Conservation (phyloP, 2,329 filamentous ascomycete species). For the Ophiocordyceps camponoti-rufipedis region DNA sequence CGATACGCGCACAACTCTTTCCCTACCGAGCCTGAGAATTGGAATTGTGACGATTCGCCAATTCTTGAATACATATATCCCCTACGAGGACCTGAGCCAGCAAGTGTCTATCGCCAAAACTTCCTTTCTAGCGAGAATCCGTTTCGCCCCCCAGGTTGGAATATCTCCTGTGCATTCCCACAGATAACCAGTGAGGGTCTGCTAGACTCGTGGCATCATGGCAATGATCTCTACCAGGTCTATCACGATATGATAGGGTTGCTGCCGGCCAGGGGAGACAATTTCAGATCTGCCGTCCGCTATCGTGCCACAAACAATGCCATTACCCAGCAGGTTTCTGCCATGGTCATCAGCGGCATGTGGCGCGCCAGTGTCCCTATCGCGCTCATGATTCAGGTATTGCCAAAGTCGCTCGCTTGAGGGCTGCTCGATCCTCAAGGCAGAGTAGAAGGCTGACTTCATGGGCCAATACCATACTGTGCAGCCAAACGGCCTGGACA, state of each 20-base stretch:
- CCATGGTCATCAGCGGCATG: constrained; percentile 58
- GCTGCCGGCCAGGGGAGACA: constrained; percentile 32
- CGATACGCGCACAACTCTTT: constrained; percentile 66
- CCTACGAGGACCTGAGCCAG: constrained; percentile 26
- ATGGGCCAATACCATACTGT: background rate
- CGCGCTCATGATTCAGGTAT: constrained; percentile 28
- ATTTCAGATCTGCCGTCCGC: constrained; percentile 25
- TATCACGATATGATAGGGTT: constrained; percentile 54
- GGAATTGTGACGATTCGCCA: constrained; percentile 53
- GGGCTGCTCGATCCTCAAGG: too few relatives aligned
- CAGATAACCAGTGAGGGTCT: constrained; percentile 59
- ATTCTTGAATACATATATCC: constrained; percentile 53
- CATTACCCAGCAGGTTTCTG: constrained; percentile 66
- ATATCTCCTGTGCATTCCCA: constrained; percentile 62
- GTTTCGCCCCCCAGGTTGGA: constrained; percentile 46
- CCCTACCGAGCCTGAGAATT: constrained; percentile 51
- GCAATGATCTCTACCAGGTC: constrained; percentile 57
- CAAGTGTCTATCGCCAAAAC: constrained; percentile 46
- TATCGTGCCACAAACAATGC: constrained; percentile 68
- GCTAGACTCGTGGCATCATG: constrained; percentile 58
- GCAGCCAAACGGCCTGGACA: constrained; percentile 41
- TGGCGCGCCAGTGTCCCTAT: constrained; percentile 25
- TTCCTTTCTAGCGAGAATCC: constrained; percentile 47
- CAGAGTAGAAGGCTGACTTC: background rate
- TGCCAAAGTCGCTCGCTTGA: background rate